Conservation (phyloP, 371 early-diverging fungal genomes). For the Apophysomyces sp. region DNA sequence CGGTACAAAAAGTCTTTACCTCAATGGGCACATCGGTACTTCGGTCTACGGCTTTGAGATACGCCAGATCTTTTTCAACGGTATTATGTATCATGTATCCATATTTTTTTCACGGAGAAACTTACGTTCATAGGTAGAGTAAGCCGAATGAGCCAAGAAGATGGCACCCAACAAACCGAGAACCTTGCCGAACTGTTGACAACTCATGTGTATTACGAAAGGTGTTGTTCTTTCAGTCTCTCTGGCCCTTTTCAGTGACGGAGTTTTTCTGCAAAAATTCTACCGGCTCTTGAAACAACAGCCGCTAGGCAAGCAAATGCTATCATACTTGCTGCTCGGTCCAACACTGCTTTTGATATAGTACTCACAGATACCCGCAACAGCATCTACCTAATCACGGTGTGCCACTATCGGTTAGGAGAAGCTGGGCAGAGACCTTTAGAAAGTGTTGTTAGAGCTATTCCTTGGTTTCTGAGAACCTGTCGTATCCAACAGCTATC, state of each 20-base stretch:
- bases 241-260: neutral
- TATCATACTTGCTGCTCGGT: too few relatives aligned
- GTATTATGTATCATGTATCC: neutral
- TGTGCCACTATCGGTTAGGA: too few relatives aligned
- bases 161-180: constrained; percentile 54
- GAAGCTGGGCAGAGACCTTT: too few relatives aligned
- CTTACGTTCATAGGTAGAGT: constrained; percentile 73
- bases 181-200: constrained; percentile 38
- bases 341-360: too few relatives aligned
- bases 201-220: constrained; percentile 18
- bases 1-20: constrained; percentile 26
- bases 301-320: too few relatives aligned
- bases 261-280: too few relatives aligned
- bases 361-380: too few relatives aligned
- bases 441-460: too few relatives aligned
- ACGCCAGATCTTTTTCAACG: constrained; percentile 59
- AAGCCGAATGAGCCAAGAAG: constrained; percentile 62
- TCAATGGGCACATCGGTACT: constrained; percentile 59
- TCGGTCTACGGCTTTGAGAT: constrained; percentile 64
- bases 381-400: too few relatives aligned
- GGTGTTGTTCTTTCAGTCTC: neutral
- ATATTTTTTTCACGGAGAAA: neutral
- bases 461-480: too few relatives aligned
- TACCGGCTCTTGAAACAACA: too few relatives aligned
- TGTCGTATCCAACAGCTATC: too few relatives aligned